These are phyloP conservation scores for Urostyla sp. DNA, from an alignment of 73 alveolate species.

Conservation along the genomic window DNA sequence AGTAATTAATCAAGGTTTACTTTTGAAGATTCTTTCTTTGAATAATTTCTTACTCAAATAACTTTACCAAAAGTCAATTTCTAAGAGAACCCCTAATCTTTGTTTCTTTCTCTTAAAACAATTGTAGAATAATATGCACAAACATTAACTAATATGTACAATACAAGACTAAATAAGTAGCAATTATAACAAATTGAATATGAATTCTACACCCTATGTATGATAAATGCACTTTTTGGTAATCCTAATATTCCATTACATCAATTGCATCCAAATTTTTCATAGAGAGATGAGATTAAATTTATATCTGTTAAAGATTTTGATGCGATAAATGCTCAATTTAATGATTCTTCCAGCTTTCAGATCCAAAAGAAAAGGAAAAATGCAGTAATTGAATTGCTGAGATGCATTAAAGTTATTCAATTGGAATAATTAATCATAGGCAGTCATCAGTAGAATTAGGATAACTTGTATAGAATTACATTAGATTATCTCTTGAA, in stretches of 20 bases:
- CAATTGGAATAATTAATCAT: neutral
- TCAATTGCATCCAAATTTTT: constrained; percentile 10
- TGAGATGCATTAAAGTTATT: constrained; percentile 34
- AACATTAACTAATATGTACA: too few relatives aligned
- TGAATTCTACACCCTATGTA: constrained; percentile 38
- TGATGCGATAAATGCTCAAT: neutral
- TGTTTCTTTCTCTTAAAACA: too few relatives aligned
- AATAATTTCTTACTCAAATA: neutral
- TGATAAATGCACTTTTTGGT: constrained; percentile 37
- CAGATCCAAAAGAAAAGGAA: constrained; percentile 33
- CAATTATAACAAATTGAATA: neutral
- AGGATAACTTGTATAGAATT: neutral
- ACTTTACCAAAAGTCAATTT: neutral
- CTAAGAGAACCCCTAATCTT: neutral
- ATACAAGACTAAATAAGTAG: neutral
- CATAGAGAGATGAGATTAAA: neutral
- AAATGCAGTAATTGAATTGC: constrained; percentile 46
- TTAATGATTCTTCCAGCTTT: neutral
- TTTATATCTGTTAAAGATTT: neutral
- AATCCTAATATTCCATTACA: constrained; percentile 42
- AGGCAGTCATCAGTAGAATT: neutral
- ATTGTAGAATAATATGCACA: too few relatives aligned
- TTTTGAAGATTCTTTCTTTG: constrained; percentile 35
- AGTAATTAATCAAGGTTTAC: too few relatives aligned
- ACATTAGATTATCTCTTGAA: constrained; percentile 23